Percentiles rank a stretch among this genome's conserved stretches.
Evolutionary conservation across 106 monocot species (phyloP).

Genomic region (Acorus calamus): DNA sequence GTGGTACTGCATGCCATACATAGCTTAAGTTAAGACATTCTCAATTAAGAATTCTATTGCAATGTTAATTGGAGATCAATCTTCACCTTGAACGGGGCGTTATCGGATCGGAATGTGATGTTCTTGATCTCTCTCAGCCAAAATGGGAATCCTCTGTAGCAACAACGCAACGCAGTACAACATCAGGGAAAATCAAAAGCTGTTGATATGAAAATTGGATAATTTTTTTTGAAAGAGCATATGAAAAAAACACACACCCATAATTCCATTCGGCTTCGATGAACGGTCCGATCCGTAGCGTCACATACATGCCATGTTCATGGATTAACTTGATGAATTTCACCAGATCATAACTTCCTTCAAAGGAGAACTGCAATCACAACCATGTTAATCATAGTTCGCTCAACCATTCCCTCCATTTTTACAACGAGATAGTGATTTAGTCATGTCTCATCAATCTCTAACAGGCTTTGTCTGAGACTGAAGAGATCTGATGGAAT

Average conservation of each 20-base stretch:
- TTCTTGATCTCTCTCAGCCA: constrained; percentile 66
- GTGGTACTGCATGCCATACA: constrained; percentile 30
- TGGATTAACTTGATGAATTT: constrained; percentile 67
- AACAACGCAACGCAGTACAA: not conserved
- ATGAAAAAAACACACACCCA: constrained; percentile 21
- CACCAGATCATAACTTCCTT: constrained; percentile 63
- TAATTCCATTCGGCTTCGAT: constrained; percentile 82
- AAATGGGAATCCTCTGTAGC: constrained; percentile 69
- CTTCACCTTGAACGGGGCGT: constrained; percentile 73
- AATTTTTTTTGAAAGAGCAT: too few species aligned
- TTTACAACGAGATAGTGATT: too few species aligned
- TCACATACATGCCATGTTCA: constrained; percentile 39
- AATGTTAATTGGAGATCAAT: not conserved
- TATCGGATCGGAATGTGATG: constrained; percentile 71
- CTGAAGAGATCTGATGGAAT: too few species aligned
- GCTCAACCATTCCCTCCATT: not conserved
- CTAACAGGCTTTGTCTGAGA: too few species aligned
- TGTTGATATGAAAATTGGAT: too few species aligned
- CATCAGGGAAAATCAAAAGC: too few species aligned
- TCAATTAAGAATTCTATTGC: too few species aligned
- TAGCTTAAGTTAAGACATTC: not conserved
- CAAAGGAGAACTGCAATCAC: constrained; percentile 59
- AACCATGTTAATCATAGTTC: not conserved
- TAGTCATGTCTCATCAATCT: too few species aligned
- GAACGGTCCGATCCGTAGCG: constrained; percentile 76